A percentile compares a stretch with the other conserved stretches of the same genome.
Evolutionary conservation across 2,329 filamentous ascomycete species (phyloP).

Genomic region (Monascus ruber): DNA sequence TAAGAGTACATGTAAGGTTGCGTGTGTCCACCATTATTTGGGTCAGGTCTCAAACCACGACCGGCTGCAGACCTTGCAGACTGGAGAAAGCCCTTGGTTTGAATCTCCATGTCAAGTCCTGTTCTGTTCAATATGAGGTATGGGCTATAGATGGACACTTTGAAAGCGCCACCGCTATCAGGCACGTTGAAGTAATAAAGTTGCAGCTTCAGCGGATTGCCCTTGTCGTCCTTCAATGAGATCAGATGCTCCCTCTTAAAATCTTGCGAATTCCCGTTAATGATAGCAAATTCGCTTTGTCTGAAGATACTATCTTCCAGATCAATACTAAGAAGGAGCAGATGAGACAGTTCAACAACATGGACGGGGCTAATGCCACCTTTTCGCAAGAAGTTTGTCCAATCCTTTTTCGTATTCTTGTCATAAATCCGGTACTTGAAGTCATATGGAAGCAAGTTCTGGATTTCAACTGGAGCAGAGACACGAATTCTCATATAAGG

Average conservation of each 20-base stretch:
- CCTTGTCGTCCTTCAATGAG: conserved; percentile 73
- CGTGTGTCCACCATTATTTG: conserved; percentile 47
- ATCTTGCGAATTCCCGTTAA: conserved; percentile 81
- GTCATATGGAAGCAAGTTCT: conserved; percentile 90
- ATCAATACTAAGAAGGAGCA: conserved; percentile 83
- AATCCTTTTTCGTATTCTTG: conserved; percentile 96
- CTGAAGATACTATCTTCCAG: conserved; percentile 95
- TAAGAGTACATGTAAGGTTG: conserved; percentile 95
- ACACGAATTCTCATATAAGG: conserved; percentile 91
- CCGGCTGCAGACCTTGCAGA: conserved; percentile 74
- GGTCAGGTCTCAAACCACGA: conserved; percentile 52
- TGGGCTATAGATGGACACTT: conserved; percentile 86
- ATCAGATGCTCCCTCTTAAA: conserved; percentile 74
- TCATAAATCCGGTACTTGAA: conserved; percentile 99
- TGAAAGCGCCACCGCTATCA: conserved; percentile 89
- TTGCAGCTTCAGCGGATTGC: conserved; percentile 65
- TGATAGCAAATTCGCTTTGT: conserved; percentile 90
- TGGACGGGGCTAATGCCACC: conserved; percentile 95
- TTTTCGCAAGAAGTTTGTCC: conserved; percentile 95
- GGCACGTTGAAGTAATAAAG: conserved; percentile 87
- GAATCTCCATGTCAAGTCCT: conserved; percentile 74
- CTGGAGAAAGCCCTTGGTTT: conserved; percentile 80
- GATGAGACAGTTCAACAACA: conserved; percentile 88
- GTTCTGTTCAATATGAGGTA: conserved; percentile 96
- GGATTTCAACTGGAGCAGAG: conserved; percentile 83